Percentiles rank a stretch among this genome's conserved stretches.
Evolutionary conservation across 495 filamentous ascomycete genomes (phyloP).

Genomic region (Penicillium fimorum): DNA sequence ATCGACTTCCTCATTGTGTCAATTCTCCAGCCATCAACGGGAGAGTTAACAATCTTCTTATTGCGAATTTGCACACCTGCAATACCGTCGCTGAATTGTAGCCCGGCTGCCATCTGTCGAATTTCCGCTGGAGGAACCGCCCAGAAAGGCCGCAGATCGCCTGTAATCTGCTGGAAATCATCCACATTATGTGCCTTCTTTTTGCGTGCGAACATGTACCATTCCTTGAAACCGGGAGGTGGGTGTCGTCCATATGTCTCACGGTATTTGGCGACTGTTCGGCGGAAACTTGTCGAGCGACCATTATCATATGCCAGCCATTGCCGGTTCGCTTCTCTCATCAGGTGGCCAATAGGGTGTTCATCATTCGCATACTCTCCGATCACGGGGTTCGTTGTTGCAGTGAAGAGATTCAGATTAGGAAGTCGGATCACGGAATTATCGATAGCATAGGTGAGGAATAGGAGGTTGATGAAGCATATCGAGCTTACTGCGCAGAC

Average conservation of each 20-base stretch:
- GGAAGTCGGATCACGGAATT: constrained; percentile 12
- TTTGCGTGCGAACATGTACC: constrained; percentile 65
- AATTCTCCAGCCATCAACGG: constrained; percentile 61
- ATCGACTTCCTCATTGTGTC: constrained; percentile 60
- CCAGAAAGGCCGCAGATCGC: constrained; percentile 72
- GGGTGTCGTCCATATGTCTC: constrained; percentile 65
- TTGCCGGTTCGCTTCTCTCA: constrained; percentile 17
- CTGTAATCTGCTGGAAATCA: constrained; percentile 70
- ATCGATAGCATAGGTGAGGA: constrained; percentile 13
- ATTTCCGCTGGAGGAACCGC: constrained; percentile 55
- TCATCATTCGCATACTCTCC: constrained; percentile 17
- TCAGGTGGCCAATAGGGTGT: constrained; percentile 21
- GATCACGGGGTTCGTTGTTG: constrained; percentile 3
- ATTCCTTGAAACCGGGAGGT: constrained; percentile 68
- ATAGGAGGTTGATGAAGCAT: constrained; percentile 19
- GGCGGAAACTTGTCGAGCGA: constrained; percentile 38
- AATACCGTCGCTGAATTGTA: constrained; percentile 54
- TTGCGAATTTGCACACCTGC: constrained; percentile 54
- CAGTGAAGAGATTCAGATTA: constrained; percentile 8
- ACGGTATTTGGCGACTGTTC: constrained; percentile 62
- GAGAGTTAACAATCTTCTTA: constrained; percentile 50
- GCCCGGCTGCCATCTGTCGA: constrained; percentile 46
- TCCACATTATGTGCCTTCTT: constrained; percentile 62
- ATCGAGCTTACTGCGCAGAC: constrained; percentile 11
- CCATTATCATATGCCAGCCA: constrained; percentile 20